Evolutionary conservation across 139 green algal genomes (phyloP).

Genomic region (Micractinium conductrix): DNA sequence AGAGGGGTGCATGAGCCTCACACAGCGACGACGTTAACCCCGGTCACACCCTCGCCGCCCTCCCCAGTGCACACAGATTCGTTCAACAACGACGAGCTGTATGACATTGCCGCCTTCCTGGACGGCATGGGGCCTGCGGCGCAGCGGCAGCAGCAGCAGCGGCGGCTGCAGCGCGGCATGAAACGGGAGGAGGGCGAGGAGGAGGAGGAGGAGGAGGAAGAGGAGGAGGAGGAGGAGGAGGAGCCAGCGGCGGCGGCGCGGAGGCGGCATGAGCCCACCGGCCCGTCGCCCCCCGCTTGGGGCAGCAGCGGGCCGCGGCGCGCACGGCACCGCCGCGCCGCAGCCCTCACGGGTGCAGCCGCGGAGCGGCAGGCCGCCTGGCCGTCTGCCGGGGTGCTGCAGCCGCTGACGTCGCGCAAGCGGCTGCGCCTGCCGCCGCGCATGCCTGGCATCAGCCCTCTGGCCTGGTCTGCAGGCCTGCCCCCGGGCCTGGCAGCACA

Average conservation of each 20-base stretch:
- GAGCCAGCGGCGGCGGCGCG: neutral
- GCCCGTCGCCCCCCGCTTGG: neutral
- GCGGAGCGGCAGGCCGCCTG: neutral
- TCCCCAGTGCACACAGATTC: neutral
- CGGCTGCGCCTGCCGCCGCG: slow-evolving; percentile 13
- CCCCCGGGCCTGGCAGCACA: neutral
- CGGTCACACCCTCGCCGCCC: neutral
- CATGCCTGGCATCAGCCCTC: neutral
- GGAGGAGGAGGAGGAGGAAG: neutral
- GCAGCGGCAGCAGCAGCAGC: neutral
- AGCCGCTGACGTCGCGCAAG: slow-evolving; percentile 4
- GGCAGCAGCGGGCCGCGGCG: neutral
- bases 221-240: neutral
- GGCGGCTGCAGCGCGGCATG: too few relatives aligned
- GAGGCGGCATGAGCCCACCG: neutral
- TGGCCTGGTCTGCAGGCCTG: neutral
- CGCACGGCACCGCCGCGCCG: neutral
- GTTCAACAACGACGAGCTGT: slow-evolving; percentile 14
- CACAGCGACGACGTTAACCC: too few relatives aligned
- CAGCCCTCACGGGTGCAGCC: too few relatives aligned
- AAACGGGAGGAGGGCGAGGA: neutral
- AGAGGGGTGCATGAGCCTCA: too few relatives aligned
- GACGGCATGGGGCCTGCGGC: slow-evolving; percentile 11
- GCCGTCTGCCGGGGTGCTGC: neutral
- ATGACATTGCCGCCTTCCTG: slow-evolving; percentile 30